Conservation (phyloP, 306 rosid genomes). For the Gynostemma pentaphyllum region DNA sequence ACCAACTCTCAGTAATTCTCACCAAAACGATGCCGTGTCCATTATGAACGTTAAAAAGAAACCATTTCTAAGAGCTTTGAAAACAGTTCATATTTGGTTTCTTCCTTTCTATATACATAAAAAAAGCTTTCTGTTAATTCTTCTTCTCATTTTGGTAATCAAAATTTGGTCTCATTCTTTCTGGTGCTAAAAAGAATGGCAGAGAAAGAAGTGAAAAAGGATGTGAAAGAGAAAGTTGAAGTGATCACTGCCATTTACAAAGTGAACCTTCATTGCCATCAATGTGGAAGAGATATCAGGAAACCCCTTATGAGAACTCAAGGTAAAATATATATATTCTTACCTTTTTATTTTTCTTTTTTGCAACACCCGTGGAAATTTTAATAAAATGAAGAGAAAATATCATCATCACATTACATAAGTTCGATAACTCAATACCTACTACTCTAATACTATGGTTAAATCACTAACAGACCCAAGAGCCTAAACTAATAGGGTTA, state of each 20-base stretch:
- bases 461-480: no score
- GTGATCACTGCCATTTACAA: conserved; percentile 68
- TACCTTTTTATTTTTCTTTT: not conserved
- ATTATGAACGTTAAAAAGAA: no score
- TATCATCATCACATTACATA: no score
- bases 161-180: not conserved
- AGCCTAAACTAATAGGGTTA: no score
- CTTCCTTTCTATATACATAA: not conserved
- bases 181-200: conserved; percentile 23
- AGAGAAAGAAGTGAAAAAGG: conserved; percentile 21
- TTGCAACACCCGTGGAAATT: no score
- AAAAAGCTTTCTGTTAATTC: not conserved
- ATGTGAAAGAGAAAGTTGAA: conserved; percentile 16
- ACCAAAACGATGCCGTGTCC: conserved; percentile 11
- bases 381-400: no score
- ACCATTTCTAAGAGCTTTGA: no score
- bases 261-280: conserved; percentile 53
- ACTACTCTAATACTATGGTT: no score
- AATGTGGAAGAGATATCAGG: conserved; percentile 68
- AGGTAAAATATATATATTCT: conserved; percentile 26
- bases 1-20: conserved; percentile 3
- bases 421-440: no score
- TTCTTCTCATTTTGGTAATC: not conserved
- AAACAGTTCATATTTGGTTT: not conserved
- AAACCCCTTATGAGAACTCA: conserved; percentile 45